Evolutionary conservation across 2,329 filamentous ascomycete species (phyloP), one percentile per base, ranked within the genome.

Genomic region (Pseudogymnoascus sp.): DNA sequence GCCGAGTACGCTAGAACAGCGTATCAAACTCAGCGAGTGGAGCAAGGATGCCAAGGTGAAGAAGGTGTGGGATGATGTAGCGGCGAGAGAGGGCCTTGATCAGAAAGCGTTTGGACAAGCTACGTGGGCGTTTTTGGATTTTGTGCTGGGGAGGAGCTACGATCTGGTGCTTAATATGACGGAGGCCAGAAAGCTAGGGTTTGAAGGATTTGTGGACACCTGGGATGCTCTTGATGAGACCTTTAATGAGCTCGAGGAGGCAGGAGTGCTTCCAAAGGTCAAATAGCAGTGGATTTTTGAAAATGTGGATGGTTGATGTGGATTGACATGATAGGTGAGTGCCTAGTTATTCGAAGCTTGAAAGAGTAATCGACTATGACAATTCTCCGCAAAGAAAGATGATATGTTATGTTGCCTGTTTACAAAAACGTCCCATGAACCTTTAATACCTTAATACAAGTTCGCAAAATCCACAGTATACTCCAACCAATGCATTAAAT

Each of bases 121-220:
- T 1, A 79, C 77, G 0, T 80, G 77, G 76, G 69, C 64, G 0
- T 78, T 77, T 60, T 64, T 76, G 59, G 74, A 72, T 5, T 77
- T 78, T 65, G 73, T 75, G 2, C 66, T 80, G 24, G 76, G 77
- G 0, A 66, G 77, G 36, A 69, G 73, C 39, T 76, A 71, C 63
- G 68, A 72, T 63, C 37, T 75, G 2, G 72, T 74, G 1, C 67
- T 74, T 54, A 73, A 69, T 60, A 78, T 79, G 74, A 78, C 71
- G 58, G 80, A 79, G 67, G 78, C 78, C 4, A 71, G 78, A 60
- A 74, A 73, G 63, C 67, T 72, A 24, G 78, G 78, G 0, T 81
- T 74, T 74, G 74, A 68, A 0, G 77, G 75, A 0, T 77, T 71
- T 60, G 61, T 63, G n/a, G 74, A 71, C 68, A 71, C 72, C 1